phyloP scores from a whole-genome alignment of 805 yeast genomes.

The Candida pseudoglaebosa region DNA sequence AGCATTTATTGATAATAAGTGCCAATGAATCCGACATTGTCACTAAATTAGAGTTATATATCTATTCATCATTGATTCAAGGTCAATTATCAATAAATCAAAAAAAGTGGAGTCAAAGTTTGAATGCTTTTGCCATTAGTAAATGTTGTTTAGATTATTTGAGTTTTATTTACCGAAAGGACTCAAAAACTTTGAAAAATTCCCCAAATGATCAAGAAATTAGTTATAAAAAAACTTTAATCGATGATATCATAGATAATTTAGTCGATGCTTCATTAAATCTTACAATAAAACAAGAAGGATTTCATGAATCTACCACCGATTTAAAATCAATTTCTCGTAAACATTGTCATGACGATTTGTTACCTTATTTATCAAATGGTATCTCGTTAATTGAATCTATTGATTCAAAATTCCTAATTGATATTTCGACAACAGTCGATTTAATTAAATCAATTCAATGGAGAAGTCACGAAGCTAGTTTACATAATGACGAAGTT shows the following conservation, averaged over 20 bases:
- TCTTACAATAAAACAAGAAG: constrained; percentile 46
- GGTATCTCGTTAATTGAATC: constrained; percentile 37
- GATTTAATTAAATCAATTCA: constrained; percentile 30
- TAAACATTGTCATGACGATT: constrained; percentile 30
- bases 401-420: constrained; percentile 35
- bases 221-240: constrained; percentile 32
- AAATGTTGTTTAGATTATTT: constrained; percentile 58
- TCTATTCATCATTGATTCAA: constrained; percentile 44
- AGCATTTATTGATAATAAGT: constrained; percentile 40
- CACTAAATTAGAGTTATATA: constrained; percentile 27
- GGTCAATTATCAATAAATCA: constrained; percentile 51
- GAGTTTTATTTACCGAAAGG: constrained; percentile 9
- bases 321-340: constrained; percentile 52
- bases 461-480: constrained; percentile 59
- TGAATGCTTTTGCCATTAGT: constrained; percentile 53
- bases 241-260: constrained; percentile 54
- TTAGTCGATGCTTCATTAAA: constrained; percentile 65
- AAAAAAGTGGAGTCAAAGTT: constrained; percentile 54
- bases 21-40: constrained; percentile 32
- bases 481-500: constrained; percentile 64
- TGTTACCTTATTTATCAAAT: constrained; percentile 33
- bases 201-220: constrained; percentile 13
- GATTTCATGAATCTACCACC: constrained; percentile 22
- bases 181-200: constrained; percentile 4
- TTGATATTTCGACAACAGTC: constrained; percentile 23